Conservation (phyloP, 169 alveolate species). For the Theileria sp. region DNA sequence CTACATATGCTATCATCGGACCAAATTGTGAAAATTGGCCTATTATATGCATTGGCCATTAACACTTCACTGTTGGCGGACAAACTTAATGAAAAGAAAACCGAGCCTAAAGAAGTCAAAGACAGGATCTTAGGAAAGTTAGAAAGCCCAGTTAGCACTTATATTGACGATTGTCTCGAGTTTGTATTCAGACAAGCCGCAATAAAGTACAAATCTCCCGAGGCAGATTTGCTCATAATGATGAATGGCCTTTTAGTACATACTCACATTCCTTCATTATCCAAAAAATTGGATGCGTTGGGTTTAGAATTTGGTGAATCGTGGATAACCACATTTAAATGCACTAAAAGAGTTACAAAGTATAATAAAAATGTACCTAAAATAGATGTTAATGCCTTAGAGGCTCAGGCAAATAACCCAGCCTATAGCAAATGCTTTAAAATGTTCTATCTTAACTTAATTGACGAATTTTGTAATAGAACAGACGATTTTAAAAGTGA, state of each 20-base stretch:
- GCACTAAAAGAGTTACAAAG: background rate
- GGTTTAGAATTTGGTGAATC: conserved; percentile 7
- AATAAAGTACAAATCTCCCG: background rate
- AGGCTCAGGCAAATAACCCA: conserved; percentile 15
- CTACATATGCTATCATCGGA: conserved; percentile 30
- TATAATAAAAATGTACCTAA: background rate
- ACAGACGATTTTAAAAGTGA: conserved; percentile 24
- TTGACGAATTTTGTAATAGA: conserved; percentile 58
- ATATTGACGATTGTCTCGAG: conserved; percentile 45
- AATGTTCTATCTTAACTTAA: conserved; percentile 50
- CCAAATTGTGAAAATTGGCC: conserved; percentile 26
- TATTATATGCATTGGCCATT: conserved; percentile 39
- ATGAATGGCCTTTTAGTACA: conserved; percentile 3
- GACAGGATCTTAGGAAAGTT: conserved; percentile 3
- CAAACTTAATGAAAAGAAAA: conserved; percentile 14
- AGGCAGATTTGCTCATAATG: background rate
- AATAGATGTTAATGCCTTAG: background rate
- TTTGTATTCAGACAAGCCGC: conserved; percentile 2
- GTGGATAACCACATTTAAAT: background rate
- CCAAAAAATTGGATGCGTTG: background rate
- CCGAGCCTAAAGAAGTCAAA: background rate
- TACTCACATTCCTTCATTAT: background rate
- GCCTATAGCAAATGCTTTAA: conserved; percentile 34
- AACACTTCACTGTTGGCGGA: background rate
- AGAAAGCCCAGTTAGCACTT: conserved; percentile 14